These are phyloP conservation scores for Croton laevigatus DNA, from an alignment of 441 rosid genomes.

Conservation along the genomic window DNA sequence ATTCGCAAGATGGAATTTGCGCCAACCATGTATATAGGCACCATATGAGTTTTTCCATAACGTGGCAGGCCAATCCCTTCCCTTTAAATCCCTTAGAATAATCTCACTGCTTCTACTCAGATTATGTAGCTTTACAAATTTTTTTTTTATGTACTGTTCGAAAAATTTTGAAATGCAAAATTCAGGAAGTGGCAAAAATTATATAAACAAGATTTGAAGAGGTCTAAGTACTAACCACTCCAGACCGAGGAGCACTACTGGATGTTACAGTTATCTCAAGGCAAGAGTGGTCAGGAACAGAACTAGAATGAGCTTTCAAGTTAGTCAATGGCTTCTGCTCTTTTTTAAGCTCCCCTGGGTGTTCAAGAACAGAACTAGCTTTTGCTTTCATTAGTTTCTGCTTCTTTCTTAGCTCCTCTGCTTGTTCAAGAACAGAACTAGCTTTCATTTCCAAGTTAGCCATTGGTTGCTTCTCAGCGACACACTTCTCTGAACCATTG, in stretches of 20 bases:
- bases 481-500: slow-evolving; percentile 2
- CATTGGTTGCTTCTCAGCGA: too few relatives aligned
- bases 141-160: slow-evolving; percentile 12
- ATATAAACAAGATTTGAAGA: too few relatives aligned
- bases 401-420: not conserved
- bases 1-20: not conserved
- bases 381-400: not conserved
- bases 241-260: not conserved
- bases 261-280: not conserved
- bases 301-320: too few relatives aligned
- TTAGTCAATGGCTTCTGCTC: too few relatives aligned
- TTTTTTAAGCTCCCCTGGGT: not conserved
- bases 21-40: slow-evolving; percentile 18
- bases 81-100: slow-evolving; percentile 12
- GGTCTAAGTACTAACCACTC: not conserved
- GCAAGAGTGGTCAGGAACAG: not conserved
- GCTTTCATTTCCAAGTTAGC: too few relatives aligned
- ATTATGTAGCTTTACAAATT: not conserved
- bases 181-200: not conserved
- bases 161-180: not conserved
- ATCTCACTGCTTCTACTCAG: slow-evolving; percentile 4
- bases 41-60: not conserved
- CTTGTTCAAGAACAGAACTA: too few relatives aligned
- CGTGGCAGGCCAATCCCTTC: slow-evolving; percentile 18
- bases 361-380: not conserved